Evolutionary conservation across 192 early-diverging fungal genomes (phyloP).

Genomic region (Coemansia sp.): DNA sequence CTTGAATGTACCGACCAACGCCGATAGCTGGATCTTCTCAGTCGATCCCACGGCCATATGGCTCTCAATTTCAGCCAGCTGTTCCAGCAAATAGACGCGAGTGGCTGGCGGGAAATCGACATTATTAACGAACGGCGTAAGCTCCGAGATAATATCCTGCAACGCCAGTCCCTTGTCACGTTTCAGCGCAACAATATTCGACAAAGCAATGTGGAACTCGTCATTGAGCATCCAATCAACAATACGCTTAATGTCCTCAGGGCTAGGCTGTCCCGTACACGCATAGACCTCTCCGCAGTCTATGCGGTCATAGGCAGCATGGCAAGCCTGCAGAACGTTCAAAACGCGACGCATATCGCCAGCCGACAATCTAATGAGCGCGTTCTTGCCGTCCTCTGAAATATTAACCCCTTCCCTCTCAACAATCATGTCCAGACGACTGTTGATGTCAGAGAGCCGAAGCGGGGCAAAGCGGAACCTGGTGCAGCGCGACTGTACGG

Average conservation of each 20-base stretch:
- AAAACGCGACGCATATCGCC: constrained; percentile 98
- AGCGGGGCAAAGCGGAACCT: constrained; percentile 94
- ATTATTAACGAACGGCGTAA: constrained; percentile 64
- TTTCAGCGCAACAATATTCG: constrained; percentile 72
- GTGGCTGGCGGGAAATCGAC: constrained; percentile 77
- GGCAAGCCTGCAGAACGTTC: constrained; percentile 93
- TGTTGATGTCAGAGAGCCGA: constrained; percentile 73
- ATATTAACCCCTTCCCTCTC: constrained; percentile 80
- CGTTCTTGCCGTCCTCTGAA: constrained; percentile 73
- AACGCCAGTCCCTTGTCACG: constrained; percentile 86
- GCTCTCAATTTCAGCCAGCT: constrained; percentile 86
- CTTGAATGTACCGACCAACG: constrained; percentile 87
- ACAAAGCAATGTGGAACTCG: constrained; percentile 79
- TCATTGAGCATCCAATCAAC: constrained; percentile 80
- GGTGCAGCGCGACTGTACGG: constrained; percentile 98
- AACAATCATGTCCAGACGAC: constrained; percentile 70
- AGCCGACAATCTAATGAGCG: constrained; percentile 78
- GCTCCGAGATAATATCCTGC: constrained; percentile 84
- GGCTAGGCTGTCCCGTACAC: constrained; percentile 90
- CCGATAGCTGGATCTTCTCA: constrained; percentile 85
- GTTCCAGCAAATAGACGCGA: constrained; percentile 71
- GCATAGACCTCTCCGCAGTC: constrained; percentile 84
- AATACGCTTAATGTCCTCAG: constrained; percentile 78
- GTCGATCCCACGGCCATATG: constrained; percentile 80
- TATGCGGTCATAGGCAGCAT: constrained; percentile 79